Conservation (phyloP, 257 asterid species). For the Echites panduratus region DNA sequence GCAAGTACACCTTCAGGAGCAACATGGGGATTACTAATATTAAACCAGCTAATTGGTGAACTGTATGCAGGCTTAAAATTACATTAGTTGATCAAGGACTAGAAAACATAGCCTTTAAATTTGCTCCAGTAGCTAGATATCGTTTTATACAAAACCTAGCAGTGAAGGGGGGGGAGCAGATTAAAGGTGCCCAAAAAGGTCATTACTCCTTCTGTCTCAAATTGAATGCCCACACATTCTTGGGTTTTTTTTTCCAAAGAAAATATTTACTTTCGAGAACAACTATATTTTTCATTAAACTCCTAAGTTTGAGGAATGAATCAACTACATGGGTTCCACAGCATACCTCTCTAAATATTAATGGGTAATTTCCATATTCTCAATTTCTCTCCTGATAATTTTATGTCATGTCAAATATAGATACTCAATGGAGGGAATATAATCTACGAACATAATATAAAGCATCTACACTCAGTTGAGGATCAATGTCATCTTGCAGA, state of each 20-base stretch:
- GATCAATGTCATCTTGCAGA: background rate
- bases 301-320: background rate
- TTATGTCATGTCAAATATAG: background rate
- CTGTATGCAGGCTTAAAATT: background rate
- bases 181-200: background rate
- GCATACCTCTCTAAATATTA: background rate
- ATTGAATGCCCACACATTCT: background rate
- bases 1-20: background rate
- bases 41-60: conserved; percentile 2
- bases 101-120: background rate
- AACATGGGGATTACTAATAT: background rate
- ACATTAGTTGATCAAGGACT: background rate
- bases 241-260: background rate
- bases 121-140: background rate
- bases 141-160: background rate
- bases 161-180: background rate
- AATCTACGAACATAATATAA: background rate
- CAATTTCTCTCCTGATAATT: background rate
- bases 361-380: background rate
- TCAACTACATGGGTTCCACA: background rate
- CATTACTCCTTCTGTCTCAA: background rate
- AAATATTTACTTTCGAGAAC: background rate
- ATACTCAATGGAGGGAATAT: background rate
- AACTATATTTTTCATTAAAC: background rate
- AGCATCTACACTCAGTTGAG: conserved; percentile 11